phyloP scores from a whole-genome alignment of 805 yeast genomes.

The Saccharomycopsis selenospora region DNA sequence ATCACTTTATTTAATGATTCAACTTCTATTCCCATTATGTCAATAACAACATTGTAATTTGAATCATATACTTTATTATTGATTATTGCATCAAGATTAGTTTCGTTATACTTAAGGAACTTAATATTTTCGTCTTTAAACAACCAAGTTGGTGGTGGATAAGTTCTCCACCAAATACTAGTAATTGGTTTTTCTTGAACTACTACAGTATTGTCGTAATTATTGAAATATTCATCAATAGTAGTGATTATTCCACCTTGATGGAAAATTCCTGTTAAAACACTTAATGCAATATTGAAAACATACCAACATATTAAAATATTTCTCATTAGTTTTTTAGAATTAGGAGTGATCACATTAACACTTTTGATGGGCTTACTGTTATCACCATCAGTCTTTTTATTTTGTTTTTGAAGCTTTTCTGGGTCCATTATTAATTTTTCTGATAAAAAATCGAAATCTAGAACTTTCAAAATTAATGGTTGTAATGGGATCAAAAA shows the following conservation, averaged over 20 bases:
- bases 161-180: constrained; percentile 88
- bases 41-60: constrained; percentile 30
- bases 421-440: constrained; percentile 1
- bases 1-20: constrained; percentile 23
- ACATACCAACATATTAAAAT: constrained; percentile 43
- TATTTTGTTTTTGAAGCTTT: constrained; percentile 1
- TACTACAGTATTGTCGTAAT: not conserved
- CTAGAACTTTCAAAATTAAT: constrained; percentile 32
- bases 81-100: constrained; percentile 14
- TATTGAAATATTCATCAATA: constrained; percentile 27
- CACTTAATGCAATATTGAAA: constrained; percentile 54
- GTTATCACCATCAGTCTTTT: not conserved
- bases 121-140: constrained; percentile 29
- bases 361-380: constrained; percentile 7
- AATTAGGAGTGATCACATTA: constrained; percentile 18
- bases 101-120: constrained; percentile 22
- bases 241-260: constrained; percentile 87
- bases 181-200: constrained; percentile 20
- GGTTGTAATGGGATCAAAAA: constrained; percentile 79
- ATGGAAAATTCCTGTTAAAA: constrained; percentile 74
- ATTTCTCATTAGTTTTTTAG: constrained; percentile 17
- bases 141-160: constrained; percentile 89
- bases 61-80: constrained; percentile 9
- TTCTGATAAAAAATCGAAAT: constrained; percentile 21
- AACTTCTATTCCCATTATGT: constrained; percentile 40